phyloP scores from a whole-genome alignment of 495 filamentous ascomycete species.

The Penicillium robsamsonii region DNA sequence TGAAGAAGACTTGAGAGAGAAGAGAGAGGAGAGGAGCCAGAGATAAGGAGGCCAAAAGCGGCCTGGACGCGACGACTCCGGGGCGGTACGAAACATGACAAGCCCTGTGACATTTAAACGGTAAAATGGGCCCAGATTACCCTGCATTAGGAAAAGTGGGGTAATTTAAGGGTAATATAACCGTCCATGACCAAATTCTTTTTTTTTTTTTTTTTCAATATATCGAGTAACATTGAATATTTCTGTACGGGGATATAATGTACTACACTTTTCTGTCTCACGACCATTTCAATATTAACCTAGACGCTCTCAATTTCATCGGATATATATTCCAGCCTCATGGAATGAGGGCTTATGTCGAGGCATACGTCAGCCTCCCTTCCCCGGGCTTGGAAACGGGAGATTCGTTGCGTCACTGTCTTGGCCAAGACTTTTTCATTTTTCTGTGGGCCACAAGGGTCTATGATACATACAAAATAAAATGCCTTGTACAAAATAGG shows the following conservation, averaged over 20 bases:
- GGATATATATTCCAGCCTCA: slow-evolving; percentile 11
- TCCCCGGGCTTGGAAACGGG: slow-evolving; percentile 6
- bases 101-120: slow-evolving; percentile 10
- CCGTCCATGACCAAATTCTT: slow-evolving; percentile 9
- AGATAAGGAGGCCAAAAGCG: slow-evolving; percentile 28
- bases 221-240: too few relatives aligned
- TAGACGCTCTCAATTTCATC: neutral
- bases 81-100: slow-evolving; percentile 26
- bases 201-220: neutral
- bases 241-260: too few relatives aligned
- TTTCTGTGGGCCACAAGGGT: too few relatives aligned
- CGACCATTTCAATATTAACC: slow-evolving; percentile 1
- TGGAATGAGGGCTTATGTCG: slow-evolving; percentile 14
- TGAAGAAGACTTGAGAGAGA: slow-evolving; percentile 6
- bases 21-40: slow-evolving; percentile 1
- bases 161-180: slow-evolving; percentile 15
- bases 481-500: too few relatives aligned
- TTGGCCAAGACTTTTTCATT: neutral
- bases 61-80: slow-evolving; percentile 25
- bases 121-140: neutral
- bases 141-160: slow-evolving; percentile 15
- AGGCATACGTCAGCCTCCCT: slow-evolving; percentile 27
- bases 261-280: neutral
- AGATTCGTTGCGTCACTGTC: slow-evolving; percentile 2
- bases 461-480: too few relatives aligned